A percentile compares a stretch with the other conserved stretches of the same genome.
phyloP scores from a whole-genome alignment of 805 yeast genomes.

The Schizosaccharomyces japonicus region DNA sequence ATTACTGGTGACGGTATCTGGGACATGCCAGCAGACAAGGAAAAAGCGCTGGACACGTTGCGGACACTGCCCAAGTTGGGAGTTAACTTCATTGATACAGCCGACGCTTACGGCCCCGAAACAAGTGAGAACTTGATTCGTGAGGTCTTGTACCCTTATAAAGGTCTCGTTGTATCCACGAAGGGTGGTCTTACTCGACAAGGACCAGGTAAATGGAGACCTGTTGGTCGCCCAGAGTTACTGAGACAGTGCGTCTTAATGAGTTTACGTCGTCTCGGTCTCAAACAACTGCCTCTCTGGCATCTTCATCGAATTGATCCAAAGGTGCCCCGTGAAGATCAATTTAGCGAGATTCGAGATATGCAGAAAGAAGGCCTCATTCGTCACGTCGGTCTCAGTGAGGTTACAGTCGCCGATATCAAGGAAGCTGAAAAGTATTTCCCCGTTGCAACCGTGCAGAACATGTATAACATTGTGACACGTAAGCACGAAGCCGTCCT shows the following conservation, averaged over 20 bases:
- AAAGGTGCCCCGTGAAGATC: constrained; percentile 31
- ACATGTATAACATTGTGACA: constrained; percentile 29
- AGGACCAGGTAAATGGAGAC: constrained; percentile 19
- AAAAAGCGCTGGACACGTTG: background rate
- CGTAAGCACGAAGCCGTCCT: constrained; percentile 49
- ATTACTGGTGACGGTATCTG: background rate
- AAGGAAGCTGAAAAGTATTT: constrained; percentile 34
- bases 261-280: constrained; percentile 6
- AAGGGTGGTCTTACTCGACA: constrained; percentile 8
- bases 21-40: background rate
- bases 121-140: background rate
- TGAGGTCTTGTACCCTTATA: background rate
- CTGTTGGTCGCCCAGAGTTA: constrained; percentile 8
- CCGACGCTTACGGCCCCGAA: background rate
- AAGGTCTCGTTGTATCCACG: constrained; percentile 1
- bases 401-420: constrained; percentile 40
- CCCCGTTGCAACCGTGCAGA: constrained; percentile 47
- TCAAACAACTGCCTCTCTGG: background rate
- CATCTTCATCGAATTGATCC: constrained; percentile 37
- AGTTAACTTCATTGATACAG: background rate
- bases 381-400: constrained; percentile 52
- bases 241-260: constrained; percentile 6
- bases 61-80: background rate
- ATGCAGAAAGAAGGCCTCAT: constrained; percentile 39
- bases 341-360: constrained; percentile 31